Evolutionary conservation across 768 basidiomycete species (phyloP), one percentile per base, ranked within the genome.

Genomic region (Boletus bicolor): DNA sequence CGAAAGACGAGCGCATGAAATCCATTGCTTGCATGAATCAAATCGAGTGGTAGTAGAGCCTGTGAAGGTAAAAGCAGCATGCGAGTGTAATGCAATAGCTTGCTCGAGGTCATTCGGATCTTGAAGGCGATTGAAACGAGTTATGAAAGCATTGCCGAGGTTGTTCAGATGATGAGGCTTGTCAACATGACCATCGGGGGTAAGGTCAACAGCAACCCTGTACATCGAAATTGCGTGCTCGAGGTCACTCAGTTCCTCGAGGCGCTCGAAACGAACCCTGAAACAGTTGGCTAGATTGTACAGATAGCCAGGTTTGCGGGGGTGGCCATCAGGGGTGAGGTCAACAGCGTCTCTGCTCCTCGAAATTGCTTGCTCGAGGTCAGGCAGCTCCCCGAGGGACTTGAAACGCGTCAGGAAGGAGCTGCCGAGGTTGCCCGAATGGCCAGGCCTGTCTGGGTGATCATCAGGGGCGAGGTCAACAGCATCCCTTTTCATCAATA

Each of bases 331-430:
- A 30, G 28, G 28, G 1, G 28, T 30, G 7, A 30, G 28, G 28
- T 30, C 28, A 30, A 30, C 28, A 30, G 28, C 28, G 7, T 30
- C 28, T 7, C 28, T 30, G 28, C 7, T 30, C 10, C n/a, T 49
- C 26, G 24, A 58, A 15, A 59, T 45, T 9, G 58, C 56, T 2
- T 37, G 19, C 19, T 53, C 51, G 2, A 60, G 21, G 9, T 59
- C 51, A 0, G 0, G 14, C 3, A 37, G 3, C 7, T 43, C 35
- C 19, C 38, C 36, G 12, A 50, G 6, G n/a, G 17, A 14, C 30
- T 38, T 5, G 30, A 60, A 60, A 34, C 47, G 57, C 28, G 28
- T 30, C 6, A 30, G 28, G 28, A 30, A 30, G 28, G 28, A 30
- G 28, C 7, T 30, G 28, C 28, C 28, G 28, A 30, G 28, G 28